Evolutionary conservation across 1,284 basidiomycete genomes (phyloP), one percentile per base, ranked within the genome.

Genomic region (Heterobasidion parviporum): DNA sequence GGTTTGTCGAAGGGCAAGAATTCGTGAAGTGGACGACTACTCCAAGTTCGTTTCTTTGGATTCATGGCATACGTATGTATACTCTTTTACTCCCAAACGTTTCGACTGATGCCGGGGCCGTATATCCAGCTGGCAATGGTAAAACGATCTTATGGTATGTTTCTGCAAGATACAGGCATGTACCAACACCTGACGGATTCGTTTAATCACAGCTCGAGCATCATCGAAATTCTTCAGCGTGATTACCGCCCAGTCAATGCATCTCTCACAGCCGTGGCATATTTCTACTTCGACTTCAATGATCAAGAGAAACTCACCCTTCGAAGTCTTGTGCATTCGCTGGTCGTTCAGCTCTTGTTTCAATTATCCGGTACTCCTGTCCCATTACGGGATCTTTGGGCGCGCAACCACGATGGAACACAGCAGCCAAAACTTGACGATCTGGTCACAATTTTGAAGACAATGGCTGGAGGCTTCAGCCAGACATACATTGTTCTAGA

Each of bases 61-160:
- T 56, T 14, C 47, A 52, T 26, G 55, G 55, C 20, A 56, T 32
- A 12, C 50, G 55, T 56, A 50, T 26, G 55, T 33, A 26, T 26
- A 5, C 18, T 34, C n/a, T 14, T 1, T 5, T 49, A 32, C 3
- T 26, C 20, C 16, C 20, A 6, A 26, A 26, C 26, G 26, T 5
- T 26, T 3, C 26, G 26, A 26, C 3, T 26, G 4, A 26, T 26
- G 26, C 5, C 4, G 26, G 26, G 4, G 26, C 26, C 4, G 26
- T 26, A 26, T 26, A 0, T 32, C 10, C 14, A 56, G 55, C 50
- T 20, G 45, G 55, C 12, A 38, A 44, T 14, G 55, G 55, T 14
- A 56, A 56, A 18, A 56, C 16, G 32, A 12, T 52, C 8, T 47
- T 56, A 10, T 56, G 55, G 55, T 56, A 49, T 15, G 55, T 14